phyloP scores from a whole-genome alignment of 805 yeast genomes.

The Suhomyces kilbournensis region DNA sequence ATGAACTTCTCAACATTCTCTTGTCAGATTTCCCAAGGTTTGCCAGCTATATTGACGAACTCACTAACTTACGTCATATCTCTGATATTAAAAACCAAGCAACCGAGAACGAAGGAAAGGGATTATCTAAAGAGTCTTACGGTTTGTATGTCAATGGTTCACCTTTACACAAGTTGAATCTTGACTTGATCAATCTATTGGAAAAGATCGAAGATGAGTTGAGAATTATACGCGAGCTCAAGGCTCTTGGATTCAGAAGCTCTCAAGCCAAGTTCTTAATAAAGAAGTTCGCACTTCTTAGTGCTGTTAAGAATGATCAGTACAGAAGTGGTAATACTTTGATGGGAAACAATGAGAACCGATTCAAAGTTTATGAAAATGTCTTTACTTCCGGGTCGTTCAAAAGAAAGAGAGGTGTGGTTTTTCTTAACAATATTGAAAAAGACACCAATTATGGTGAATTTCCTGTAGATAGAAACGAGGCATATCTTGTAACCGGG shows the following conservation, averaged over 20 bases:
- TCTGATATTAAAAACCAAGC: constrained; percentile 25
- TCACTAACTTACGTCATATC: constrained; percentile 9
- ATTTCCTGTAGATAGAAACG: constrained; percentile 41
- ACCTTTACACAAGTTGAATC: constrained; percentile 44
- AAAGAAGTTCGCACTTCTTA: constrained; percentile 37
- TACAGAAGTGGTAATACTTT: constrained; percentile 31
- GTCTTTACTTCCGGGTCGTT: constrained; percentile 13
- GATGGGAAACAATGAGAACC: constrained; percentile 31
- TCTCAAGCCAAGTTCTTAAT: constrained; percentile 33
- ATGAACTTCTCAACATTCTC: constrained; percentile 36
- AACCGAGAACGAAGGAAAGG: constrained; percentile 31
- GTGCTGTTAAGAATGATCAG: constrained; percentile 37
- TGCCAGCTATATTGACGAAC: constrained; percentile 34
- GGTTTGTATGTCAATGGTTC: constrained; percentile 74
- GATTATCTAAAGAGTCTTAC: constrained; percentile 35
- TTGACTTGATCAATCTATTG: constrained; percentile 42
- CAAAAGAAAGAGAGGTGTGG: constrained; percentile 38
- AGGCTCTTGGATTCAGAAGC: constrained; percentile 26
- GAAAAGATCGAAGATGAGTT: constrained; percentile 34
- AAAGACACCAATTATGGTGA: constrained; percentile 51
- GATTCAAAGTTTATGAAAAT: constrained; percentile 32
- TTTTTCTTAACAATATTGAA: constrained; percentile 78
- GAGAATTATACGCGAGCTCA: constrained; percentile 20
- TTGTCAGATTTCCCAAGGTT: constrained; percentile 56
- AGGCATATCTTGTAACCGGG: constrained; percentile 38